Evolutionary conservation across 2,329 filamentous ascomycete genomes (phyloP).

Genomic region (Aureobasidium sp.): DNA sequence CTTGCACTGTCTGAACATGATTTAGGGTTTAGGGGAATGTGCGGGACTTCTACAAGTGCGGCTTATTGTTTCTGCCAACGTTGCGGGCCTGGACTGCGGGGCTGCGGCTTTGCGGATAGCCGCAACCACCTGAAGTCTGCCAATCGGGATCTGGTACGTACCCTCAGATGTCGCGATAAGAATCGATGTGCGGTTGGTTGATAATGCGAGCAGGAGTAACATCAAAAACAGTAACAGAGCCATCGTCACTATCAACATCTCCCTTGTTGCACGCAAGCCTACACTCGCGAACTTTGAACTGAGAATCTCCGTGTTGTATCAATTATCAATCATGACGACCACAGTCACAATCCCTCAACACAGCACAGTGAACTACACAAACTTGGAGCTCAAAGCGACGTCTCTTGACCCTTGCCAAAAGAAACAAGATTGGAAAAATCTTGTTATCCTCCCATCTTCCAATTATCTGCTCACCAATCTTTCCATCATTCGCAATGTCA

Average conservation of each 20-base stretch:
- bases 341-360: background rate
- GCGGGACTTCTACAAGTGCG: background rate
- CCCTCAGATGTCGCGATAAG: background rate
- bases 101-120: background rate
- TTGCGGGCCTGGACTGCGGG: too few relatives aligned
- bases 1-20: too few relatives aligned
- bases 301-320: too few relatives aligned
- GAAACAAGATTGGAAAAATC: background rate
- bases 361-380: background rate
- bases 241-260: too few relatives aligned
- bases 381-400: background rate
- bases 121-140: background rate
- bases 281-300: too few relatives aligned
- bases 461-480: background rate
- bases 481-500: background rate
- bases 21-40: too few relatives aligned
- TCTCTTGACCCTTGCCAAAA: background rate
- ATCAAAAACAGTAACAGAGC: too few relatives aligned
- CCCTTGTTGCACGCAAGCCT: too few relatives aligned
- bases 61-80: background rate
- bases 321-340: background rate
- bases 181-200: too few relatives aligned
- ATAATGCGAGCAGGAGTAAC: too few relatives aligned
- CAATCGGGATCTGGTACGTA: background rate
- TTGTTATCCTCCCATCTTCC: background rate